Conservation (phyloP, 305 asterid genomes). For the Fraxinus sp. region DNA sequence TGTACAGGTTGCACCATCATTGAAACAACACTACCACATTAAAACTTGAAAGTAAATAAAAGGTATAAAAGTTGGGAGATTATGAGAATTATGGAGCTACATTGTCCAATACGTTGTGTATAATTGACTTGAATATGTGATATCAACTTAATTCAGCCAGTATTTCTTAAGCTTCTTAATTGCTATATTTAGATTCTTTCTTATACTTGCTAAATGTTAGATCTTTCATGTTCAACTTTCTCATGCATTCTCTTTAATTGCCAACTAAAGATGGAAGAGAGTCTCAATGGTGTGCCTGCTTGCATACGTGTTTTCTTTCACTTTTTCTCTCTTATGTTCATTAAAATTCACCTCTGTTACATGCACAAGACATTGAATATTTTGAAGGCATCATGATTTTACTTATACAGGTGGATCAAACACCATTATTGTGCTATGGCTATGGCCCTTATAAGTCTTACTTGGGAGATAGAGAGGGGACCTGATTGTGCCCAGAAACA, state of each 20-base stretch:
- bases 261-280: background rate
- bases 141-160: background rate
- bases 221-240: background rate
- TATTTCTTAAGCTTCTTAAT: background rate
- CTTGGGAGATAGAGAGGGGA: constrained; percentile 91
- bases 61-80: background rate
- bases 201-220: background rate
- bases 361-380: constrained; percentile 3
- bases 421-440: constrained; percentile 70
- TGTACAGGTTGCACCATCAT: background rate
- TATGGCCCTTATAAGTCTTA: constrained; percentile 97
- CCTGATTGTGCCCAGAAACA: constrained; percentile 86
- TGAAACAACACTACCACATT: background rate
- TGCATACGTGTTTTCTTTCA: constrained; percentile 8
- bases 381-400: constrained; percentile 13
- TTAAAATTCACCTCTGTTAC: background rate
- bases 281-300: background rate
- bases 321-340: background rate
- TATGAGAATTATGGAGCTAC: background rate
- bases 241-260: background rate
- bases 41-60: background rate
- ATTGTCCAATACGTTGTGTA: background rate
- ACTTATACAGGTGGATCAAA: constrained; percentile 75
- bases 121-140: background rate
- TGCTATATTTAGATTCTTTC: background rate